Base-by-base conservation (phyloP, 495 filamentous ascomycete genomes). In the Thermochaetoides thermophila region DNA sequence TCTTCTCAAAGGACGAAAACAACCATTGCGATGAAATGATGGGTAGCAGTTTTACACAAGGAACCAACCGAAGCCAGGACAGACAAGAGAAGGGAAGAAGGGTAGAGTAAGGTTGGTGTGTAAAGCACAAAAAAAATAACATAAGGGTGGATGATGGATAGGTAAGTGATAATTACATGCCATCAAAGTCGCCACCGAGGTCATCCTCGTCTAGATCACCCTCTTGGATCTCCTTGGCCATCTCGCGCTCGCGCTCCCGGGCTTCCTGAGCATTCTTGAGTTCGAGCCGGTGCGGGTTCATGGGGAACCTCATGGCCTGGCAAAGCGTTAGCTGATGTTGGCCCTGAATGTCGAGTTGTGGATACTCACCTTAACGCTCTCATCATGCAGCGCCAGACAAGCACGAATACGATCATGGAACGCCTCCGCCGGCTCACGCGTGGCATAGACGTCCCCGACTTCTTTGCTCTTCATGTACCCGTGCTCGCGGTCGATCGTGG, bases 391-490 rank as follows among this genome's bases (percentile, higher is more conserved):
- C 38, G 73, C 71, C 48, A 97, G 64, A 52, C 87, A 92, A 20
- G 89, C 91, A 45, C 73, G 61, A 43, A 97, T 96, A 40, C 89
- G 82, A 49, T 89, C 85, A 50, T 97, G 89, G 71, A 97, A 97
- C 10, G 80, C 84, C 59, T 97, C 89, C 29, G 81, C 84, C 4
- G 89, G 89, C 57, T 96, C 91, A 35, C 86, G 68, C 16, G 91
- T 97, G 32, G 86, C 81, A 53, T 97, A 97, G 16, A 95, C 80
- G 53, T 97, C 89, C 17, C 85, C 77, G 15, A 85, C 66, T 46
- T 94, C 85, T 68, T 91, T 94, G 54, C 84, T 94, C 74, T 94
- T 89, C 84, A 97, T 95, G 63, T 81, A 95, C 1, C 87, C 89
- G 35, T 79, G 73, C 66, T 94, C 84, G 41, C 93, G 80, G 50